A percentile compares a stretch with the other conserved stretches of the same genome.
phyloP scores from a whole-genome alignment of 352 stramenopile species.

The Phytopythium montanum region DNA sequence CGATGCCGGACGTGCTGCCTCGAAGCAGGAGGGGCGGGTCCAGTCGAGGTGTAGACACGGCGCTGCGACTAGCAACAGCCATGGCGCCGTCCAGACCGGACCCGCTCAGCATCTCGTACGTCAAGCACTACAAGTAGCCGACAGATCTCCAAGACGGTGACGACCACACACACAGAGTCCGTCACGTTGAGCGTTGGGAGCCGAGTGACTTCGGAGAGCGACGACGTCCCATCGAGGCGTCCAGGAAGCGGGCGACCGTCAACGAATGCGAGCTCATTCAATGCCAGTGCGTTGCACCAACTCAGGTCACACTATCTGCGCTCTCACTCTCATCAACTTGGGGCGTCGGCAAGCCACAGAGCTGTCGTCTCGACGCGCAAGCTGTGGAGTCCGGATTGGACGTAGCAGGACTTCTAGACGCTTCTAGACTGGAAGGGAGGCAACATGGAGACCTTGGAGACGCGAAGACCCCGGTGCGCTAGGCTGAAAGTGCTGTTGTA shows the following conservation, averaged over 20 bases:
- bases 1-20: neutral
- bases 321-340: neutral
- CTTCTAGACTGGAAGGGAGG: no score
- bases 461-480: neutral
- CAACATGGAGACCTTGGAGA: neutral
- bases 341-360: neutral
- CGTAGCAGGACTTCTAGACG: no score
- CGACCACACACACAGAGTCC: neutral
- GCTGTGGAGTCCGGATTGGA: no score
- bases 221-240: neutral
- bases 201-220: neutral
- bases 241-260: neutral
- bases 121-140: conserved; percentile 9
- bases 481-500: neutral
- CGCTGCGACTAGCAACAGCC: neutral
- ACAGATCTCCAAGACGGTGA: neutral
- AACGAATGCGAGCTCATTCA: neutral
- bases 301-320: neutral
- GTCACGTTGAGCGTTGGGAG: neutral
- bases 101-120: conserved; percentile 8
- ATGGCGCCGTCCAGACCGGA: neutral
- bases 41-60: neutral
- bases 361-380: neutral
- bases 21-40: neutral
- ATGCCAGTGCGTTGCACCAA: neutral